These are phyloP conservation scores for Limonium bicolor DNA, from an alignment of 148 eudicot genomes.

Conservation along the genomic window DNA sequence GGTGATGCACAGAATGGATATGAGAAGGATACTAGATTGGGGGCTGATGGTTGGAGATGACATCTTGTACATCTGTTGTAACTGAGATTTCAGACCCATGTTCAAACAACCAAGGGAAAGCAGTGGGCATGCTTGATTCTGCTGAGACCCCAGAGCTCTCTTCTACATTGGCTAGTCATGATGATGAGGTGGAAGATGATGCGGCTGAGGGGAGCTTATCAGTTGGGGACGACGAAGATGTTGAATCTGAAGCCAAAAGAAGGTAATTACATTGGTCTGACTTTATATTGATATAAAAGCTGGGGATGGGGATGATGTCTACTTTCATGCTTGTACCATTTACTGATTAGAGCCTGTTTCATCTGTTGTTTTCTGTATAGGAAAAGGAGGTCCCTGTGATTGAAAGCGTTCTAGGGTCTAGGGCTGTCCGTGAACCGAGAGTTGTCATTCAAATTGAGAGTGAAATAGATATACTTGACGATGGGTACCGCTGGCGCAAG, in stretches of 20 bases:
- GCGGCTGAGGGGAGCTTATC: constrained; percentile 46
- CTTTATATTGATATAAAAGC: background rate
- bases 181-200: constrained; percentile 43
- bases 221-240: constrained; percentile 43
- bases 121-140: constrained; percentile 10
- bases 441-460: constrained; percentile 64
- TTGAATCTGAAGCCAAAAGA: constrained; percentile 52
- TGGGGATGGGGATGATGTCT: too few species aligned
- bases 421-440: constrained; percentile 63
- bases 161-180: constrained; percentile 29
- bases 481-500: constrained; percentile 75
- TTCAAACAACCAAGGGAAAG: constrained; percentile 18
- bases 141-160: constrained; percentile 8
- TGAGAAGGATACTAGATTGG: background rate
- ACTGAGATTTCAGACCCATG: constrained; percentile 11
- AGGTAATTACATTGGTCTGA: constrained; percentile 20
- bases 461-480: constrained; percentile 70
- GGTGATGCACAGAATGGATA: constrained; percentile 1
- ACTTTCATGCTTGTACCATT: too few species aligned
- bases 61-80: constrained; percentile 1
- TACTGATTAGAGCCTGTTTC: background rate
- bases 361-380: constrained; percentile 14
- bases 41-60: constrained; percentile 1
- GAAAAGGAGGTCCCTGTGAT: constrained; percentile 41
- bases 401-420: constrained; percentile 40